Base-by-base conservation (phyloP, 2,329 filamentous ascomycete species). In the Calycina marina region DNA sequence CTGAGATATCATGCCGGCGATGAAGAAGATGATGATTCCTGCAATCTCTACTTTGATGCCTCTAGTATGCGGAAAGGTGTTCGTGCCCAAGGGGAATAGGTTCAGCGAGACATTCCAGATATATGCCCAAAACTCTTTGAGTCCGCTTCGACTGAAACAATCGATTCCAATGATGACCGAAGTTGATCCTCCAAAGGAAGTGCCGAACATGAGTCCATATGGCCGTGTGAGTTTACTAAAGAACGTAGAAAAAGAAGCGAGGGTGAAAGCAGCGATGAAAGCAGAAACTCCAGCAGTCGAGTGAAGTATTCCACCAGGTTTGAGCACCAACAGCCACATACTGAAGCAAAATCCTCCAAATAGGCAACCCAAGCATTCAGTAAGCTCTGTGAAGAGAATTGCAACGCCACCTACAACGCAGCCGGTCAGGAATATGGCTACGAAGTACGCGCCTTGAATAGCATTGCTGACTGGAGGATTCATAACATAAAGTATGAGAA, bases 111-210 rank as follows among this genome's bases (percentile, higher is more conserved):
- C 57, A 28, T 61, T 61, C 88, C 88, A 96, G 22, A 93, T 65
- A 52, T 92, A 96, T 4, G 83, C 68, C 88, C 88, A 96, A 45
- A 94, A 94, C 53, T 96, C 88, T 54, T 93, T 94, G 46, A 93
- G 60, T 0, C 88, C 88, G n/a, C 85, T 84, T 40, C 74, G 66
- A 47, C 77, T 88, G 47, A 88, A 92, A 55, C 84, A 93, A 53
- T 96, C 88, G 36, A 96, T 80, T 2, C 88, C 88, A 2, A 96
- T 57, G 10, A 93, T 69, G 1, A 78, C 64, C 3, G 72, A 72
- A 0, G 84, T 93, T 3, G 84, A 77, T 5, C 88, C 88, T 4
- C 73, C 67, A 50, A 94, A 92, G 0, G 86, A 72, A 9, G 84
- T 84, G 29, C 71, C 72, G 9, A 62, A 61, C 22, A 94, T 88